A percentile compares a stretch with the other conserved stretches of the same genome.
phyloP scores from a whole-genome alignment of 2,329 filamentous ascomycete species.

The Dactylellina drechsleri region DNA sequence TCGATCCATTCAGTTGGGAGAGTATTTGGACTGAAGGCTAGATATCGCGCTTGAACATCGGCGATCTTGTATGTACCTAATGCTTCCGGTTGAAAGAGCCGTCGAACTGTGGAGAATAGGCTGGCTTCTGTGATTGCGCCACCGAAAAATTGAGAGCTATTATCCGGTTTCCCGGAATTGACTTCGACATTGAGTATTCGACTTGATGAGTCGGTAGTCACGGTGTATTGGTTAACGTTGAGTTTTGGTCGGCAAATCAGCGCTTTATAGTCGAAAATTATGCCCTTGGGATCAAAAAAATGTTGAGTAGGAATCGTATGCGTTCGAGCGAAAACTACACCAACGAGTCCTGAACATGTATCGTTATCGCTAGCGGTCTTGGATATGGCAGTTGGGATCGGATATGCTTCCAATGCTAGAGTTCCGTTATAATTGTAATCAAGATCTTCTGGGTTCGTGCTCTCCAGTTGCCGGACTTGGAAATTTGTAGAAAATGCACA shows the following conservation, averaged over 20 bases:
- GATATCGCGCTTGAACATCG: too few relatives aligned
- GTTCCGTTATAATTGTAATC: constrained; percentile 6
- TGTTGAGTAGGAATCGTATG: background rate
- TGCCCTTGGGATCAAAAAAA: background rate
- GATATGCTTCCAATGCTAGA: constrained; percentile 35
- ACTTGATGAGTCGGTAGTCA: constrained; percentile 26
- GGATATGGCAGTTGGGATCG: background rate
- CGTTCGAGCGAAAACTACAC: constrained; percentile 19
- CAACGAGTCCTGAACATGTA: constrained; percentile 23
- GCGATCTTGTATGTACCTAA: too few relatives aligned
- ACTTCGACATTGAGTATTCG: constrained; percentile 13
- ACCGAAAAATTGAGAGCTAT: constrained; percentile 12
- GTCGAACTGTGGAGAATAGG: constrained; percentile 21
- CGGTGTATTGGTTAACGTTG: background rate
- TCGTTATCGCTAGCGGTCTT: constrained; percentile 23
- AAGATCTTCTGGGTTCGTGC: background rate
- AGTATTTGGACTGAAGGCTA: constrained; percentile 64
- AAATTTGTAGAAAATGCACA: constrained; percentile 32
- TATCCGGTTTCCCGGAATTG: background rate
- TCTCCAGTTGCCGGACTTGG: background rate
- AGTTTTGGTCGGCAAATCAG: constrained; percentile 35
- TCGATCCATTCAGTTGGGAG: constrained; percentile 62
- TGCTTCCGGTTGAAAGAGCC: constrained; percentile 40
- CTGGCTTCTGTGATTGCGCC: constrained; percentile 27
- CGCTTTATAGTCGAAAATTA: constrained; percentile 13